Conservation (phyloP, 2,329 filamentous ascomycete species). For the Exserohilum turcica region DNA sequence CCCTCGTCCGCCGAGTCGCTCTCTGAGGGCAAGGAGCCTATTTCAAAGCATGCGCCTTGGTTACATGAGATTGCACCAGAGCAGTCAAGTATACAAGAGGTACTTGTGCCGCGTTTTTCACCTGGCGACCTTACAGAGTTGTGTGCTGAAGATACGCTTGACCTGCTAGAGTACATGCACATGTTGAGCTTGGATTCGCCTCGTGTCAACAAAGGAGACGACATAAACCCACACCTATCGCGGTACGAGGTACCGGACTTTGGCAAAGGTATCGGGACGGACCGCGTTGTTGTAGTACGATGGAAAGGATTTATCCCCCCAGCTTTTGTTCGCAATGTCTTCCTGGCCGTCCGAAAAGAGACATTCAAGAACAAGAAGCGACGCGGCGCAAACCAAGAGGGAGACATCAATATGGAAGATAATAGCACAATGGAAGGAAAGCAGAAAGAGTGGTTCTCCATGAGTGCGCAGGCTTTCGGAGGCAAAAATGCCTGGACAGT, state of each 20-base stretch:
- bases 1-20: constrained; percentile 30
- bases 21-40: constrained; percentile 28
- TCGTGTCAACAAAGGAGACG: constrained; percentile 62
- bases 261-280: constrained; percentile 12
- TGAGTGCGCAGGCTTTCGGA: constrained; percentile 40
- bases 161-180: constrained; percentile 76
- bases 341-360: constrained; percentile 28
- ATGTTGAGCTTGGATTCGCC: constrained; percentile 69
- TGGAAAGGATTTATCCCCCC: constrained; percentile 53
- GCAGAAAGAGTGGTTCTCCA: constrained; percentile 36
- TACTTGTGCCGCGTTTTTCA: constrained; percentile 37
- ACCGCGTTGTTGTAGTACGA: constrained; percentile 44
- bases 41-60: constrained; percentile 42
- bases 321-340: constrained; percentile 39
- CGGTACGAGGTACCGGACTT: constrained; percentile 65
- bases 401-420: constrained; percentile 14
- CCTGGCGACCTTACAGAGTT: constrained; percentile 38
- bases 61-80: constrained; percentile 31
- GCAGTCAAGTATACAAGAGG: constrained; percentile 26
- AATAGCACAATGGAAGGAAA: constrained; percentile 6
- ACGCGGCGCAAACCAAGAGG: constrained; percentile 15
- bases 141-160: constrained; percentile 64
- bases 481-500: constrained; percentile 35
- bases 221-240: constrained; percentile 70
- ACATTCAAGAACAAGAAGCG: constrained; percentile 23